Conservation (phyloP, 257 asterid genomes). For the Gardenia jasminoides region DNA sequence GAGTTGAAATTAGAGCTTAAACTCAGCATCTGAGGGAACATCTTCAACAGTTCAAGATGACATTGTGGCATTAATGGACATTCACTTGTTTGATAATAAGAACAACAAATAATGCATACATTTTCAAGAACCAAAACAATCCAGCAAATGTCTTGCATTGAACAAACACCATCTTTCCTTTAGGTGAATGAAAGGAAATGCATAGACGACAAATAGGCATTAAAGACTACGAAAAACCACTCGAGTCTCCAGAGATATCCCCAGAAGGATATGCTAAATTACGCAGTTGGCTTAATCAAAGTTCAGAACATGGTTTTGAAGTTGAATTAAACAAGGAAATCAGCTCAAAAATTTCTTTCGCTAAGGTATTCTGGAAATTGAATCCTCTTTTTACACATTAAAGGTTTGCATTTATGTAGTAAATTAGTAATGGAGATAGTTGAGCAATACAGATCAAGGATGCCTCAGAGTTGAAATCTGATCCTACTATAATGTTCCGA, state of each 20-base stretch:
- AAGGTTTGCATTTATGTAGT: no score
- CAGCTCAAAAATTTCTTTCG: no score
- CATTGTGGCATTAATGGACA: not conserved
- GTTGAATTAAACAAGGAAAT: no score
- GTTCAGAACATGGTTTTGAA: no score
- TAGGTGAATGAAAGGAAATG: not conserved
- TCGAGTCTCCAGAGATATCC: not conserved
- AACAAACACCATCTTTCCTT: no score
- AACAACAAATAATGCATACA: not conserved
- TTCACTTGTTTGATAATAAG: not conserved
- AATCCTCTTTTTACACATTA: no score
- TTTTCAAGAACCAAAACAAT: not conserved
- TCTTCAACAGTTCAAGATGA: not conserved
- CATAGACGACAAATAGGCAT: not conserved
- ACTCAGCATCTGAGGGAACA: not conserved
- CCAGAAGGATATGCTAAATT: not conserved
- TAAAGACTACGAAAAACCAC: not conserved
- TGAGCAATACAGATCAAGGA: no score
- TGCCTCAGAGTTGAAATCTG: no score
- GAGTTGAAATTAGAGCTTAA: constrained; percentile 35
- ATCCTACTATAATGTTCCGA: no score
- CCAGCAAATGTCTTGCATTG: not conserved
- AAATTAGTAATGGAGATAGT: no score
- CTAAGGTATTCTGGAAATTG: no score
- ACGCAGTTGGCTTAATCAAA: not conserved